A percentile compares a stretch with the other conserved stretches of the same genome.
phyloP scores from a whole-genome alignment of 208 protist genomes.

The Naegleria lovaniensis region DNA sequence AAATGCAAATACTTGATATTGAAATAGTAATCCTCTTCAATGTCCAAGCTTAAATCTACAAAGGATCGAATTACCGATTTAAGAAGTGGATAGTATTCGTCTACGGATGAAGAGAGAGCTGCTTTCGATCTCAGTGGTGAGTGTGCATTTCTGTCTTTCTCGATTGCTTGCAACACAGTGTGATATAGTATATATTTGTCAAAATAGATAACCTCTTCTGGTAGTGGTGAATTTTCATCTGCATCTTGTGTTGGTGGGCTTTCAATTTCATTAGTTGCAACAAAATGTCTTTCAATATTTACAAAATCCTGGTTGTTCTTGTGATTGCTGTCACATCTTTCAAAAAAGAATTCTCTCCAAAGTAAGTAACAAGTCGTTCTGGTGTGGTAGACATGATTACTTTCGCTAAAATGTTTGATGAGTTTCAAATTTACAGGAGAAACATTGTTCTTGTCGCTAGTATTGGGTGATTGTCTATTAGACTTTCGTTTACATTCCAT shows the following conservation, averaged over 20 bases:
- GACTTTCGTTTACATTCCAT: not conserved
- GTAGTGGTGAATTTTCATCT: not conserved
- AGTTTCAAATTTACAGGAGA: not conserved
- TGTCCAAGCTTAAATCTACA: not conserved
- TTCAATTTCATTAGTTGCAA: too few species aligned
- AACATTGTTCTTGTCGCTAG: too few species aligned
- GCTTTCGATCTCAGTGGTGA: not conserved
- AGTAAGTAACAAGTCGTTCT: not conserved
- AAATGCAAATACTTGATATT: not conserved
- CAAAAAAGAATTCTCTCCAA: not conserved
- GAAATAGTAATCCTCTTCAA: not conserved
- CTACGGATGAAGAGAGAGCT: not conserved
- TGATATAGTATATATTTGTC: not conserved
- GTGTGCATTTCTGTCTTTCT: not conserved
- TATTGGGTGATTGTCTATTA: not conserved
- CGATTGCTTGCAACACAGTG: not conserved
- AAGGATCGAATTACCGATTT: not conserved
- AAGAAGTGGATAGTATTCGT: not conserved
- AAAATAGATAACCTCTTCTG: not conserved
- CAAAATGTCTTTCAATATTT: too few species aligned
- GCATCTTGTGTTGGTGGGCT: too few species aligned
- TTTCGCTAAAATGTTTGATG: not conserved
- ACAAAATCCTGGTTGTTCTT: too few species aligned
- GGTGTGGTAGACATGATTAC: not conserved
- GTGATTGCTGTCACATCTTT: not conserved